Evolutionary conservation across 768 basidiomycete genomes (phyloP).

Genomic region (Dendrothele bispora): DNA sequence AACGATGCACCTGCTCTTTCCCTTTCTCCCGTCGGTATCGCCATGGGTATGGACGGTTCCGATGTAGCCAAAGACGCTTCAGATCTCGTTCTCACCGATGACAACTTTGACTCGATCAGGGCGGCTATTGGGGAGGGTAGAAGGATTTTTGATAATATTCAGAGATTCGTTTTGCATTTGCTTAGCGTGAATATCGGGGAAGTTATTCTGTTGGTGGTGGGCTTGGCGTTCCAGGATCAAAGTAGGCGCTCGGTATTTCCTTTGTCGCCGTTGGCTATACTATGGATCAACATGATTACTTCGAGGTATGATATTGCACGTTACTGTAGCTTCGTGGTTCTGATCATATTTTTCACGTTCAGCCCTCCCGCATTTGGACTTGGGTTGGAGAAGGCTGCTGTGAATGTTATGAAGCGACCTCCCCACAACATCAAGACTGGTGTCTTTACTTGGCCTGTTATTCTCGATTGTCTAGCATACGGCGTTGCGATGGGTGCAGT

Average conservation of each 20-base stretch:
- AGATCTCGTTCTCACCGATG: slow-evolving; percentile 58
- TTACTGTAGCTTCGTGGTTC: background rate
- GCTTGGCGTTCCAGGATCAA: slow-evolving; percentile 54
- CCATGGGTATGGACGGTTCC: slow-evolving; percentile 56
- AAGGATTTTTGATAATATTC: slow-evolving; percentile 57
- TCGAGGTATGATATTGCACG: background rate
- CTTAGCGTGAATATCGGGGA: slow-evolving; percentile 55
- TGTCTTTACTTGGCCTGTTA: slow-evolving; percentile 38
- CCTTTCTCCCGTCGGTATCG: slow-evolving; percentile 54
- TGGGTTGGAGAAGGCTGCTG: slow-evolving; percentile 48
- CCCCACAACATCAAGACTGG: slow-evolving; percentile 39
- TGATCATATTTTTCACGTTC: slow-evolving; percentile 37
- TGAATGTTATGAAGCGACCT: slow-evolving; percentile 48
- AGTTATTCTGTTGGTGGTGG: slow-evolving; percentile 53
- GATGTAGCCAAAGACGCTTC: slow-evolving; percentile 58
- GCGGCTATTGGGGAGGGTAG: slow-evolving; percentile 58
- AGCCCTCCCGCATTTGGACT: slow-evolving; percentile 54
- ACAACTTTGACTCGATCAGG: slow-evolving; percentile 64
- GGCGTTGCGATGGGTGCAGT: slow-evolving; percentile 37
- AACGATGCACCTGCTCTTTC: slow-evolving; percentile 62
- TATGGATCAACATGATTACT: slow-evolving; percentile 52
- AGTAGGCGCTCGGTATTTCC: slow-evolving; percentile 53
- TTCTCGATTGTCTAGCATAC: slow-evolving; percentile 36
- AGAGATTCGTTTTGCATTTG: slow-evolving; percentile 55
- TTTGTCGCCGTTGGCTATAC: slow-evolving; percentile 50